Conservation (phyloP, 129 eudicot genomes). For the Centella asiatica region DNA sequence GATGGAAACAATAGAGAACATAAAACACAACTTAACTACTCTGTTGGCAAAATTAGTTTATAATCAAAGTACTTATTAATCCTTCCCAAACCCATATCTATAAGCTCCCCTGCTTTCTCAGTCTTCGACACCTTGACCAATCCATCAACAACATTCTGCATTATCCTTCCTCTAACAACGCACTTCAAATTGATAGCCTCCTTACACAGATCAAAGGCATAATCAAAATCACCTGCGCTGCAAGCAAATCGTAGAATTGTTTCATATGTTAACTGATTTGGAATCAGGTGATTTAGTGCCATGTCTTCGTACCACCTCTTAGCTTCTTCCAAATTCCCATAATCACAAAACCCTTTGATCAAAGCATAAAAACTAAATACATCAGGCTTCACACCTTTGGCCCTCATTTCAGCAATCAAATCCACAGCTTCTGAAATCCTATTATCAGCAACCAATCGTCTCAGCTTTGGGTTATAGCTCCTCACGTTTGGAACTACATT, state of each 20-base stretch:
- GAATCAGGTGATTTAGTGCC: constrained; percentile 8
- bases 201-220: constrained; percentile 25
- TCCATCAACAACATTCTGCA: constrained; percentile 33
- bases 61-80: constrained; percentile 14
- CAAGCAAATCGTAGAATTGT: constrained; percentile 11
- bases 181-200: constrained; percentile 6
- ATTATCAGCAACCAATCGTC: constrained; percentile 9
- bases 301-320: constrained; percentile 31
- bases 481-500: constrained; percentile 16
- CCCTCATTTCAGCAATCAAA: constrained; percentile 11
- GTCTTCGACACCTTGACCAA: constrained; percentile 25
- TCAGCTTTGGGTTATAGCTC: constrained; percentile 26
- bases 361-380: constrained; percentile 15
- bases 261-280: constrained; percentile 4
- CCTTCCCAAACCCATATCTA: constrained; percentile 19
- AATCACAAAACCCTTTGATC: constrained; percentile 21
- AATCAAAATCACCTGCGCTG: constrained; percentile 23
- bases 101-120: constrained; percentile 24
- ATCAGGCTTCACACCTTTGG: constrained; percentile 15
- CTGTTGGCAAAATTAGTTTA: constrained; percentile 17
- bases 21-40: constrained; percentile 1
- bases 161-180: background rate
- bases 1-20: too few species aligned
- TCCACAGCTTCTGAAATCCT: constrained; percentile 20
- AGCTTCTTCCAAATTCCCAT: constrained; percentile 26